Evolutionary conservation across 2,329 filamentous ascomycete species (phyloP).

Genomic region (Mollisiaceae sp.): DNA sequence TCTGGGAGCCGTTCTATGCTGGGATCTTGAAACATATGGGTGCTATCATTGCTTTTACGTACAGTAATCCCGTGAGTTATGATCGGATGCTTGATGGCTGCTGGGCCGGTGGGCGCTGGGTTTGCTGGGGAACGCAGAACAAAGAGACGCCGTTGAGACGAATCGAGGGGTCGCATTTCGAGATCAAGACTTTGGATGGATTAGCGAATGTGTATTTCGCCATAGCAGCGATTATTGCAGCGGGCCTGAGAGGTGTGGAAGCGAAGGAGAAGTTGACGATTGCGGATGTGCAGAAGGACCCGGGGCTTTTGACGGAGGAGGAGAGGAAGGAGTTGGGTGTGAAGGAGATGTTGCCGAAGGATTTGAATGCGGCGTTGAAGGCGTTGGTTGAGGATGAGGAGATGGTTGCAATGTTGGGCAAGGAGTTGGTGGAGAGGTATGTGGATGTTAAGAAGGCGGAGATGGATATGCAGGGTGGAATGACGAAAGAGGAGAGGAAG

Average conservation of each 20-base stretch:
- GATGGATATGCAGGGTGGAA: constrained; percentile 53
- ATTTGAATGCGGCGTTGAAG: constrained; percentile 58
- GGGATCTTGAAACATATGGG: constrained; percentile 71
- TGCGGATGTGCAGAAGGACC: constrained; percentile 61
- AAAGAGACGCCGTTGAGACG: constrained; percentile 76
- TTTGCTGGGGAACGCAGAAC: constrained; percentile 83
- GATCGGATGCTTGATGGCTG: constrained; percentile 68
- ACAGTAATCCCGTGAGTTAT: constrained; percentile 71
- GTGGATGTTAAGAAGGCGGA: constrained; percentile 64
- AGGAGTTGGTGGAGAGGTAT: constrained; percentile 61
- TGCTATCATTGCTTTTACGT: constrained; percentile 70
- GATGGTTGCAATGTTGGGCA: constrained; percentile 53
- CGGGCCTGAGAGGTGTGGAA: constrained; percentile 61
- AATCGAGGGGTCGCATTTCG: constrained; percentile 72
- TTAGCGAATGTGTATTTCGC: constrained; percentile 80
- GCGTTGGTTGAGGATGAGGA: constrained; percentile 54
- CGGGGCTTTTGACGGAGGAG: constrained; percentile 52
- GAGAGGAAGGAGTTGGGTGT: constrained; percentile 60
- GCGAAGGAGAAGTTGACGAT: constrained; percentile 50
- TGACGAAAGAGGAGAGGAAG: constrained; percentile 54
- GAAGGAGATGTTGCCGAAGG: constrained; percentile 56
- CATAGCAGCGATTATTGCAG: constrained; percentile 63
- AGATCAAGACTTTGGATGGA: constrained; percentile 79
- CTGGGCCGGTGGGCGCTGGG: constrained; percentile 81
- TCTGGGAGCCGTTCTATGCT: constrained; percentile 72